Evolutionary conservation across 2,329 filamentous ascomycete species (phyloP), one percentile per base, ranked within the genome.

Genomic region (Apiospora marii): DNA sequence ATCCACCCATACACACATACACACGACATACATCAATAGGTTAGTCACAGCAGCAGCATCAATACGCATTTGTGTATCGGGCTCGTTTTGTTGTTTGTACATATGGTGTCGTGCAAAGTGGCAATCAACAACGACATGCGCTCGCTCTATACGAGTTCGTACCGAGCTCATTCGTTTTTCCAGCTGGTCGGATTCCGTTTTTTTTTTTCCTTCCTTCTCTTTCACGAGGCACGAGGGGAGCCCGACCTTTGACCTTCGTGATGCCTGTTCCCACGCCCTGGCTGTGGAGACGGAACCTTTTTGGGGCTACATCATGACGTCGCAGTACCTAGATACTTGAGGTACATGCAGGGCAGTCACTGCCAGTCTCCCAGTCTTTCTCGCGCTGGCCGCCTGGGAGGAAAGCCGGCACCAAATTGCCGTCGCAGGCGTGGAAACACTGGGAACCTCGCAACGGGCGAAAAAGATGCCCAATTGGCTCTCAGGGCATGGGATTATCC

Each of bases 401-500:
- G 58, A 64, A 41, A 41, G 58, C 58, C 58, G 58, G 58, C 58
- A 64, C 30, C 58, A 64, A 61, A 61, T 61, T 61, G 53, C 53
- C 53, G 53, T 64, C 7, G 58, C 58, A 64, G 30, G 30, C 58
- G 22, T 64, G 30, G 58, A 64, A 64, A 64, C 58, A 64, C 19
- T 64, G 19, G 34, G 30, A 58, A 61, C 53, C 53, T 30, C 53
- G 16, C 53, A 61, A 37, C 53, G 58, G 58, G 30, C 58, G 34
- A 41, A 37, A 41, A 37, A 41, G 58, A 64, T 64, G 34, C 58
- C 58, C 58, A 64, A 64, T 64, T 64, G 58, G 58, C 58, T 64
- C 58, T 64, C 58, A 64, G 58, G 34, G 58, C 58, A 64, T 64
- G 34, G 58, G 34, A 64, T 64, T 64, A 64, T 64, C 58, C 58